Conservation (phyloP, 345 rosid species). For the Eucalyptus sideroxylon region DNA sequence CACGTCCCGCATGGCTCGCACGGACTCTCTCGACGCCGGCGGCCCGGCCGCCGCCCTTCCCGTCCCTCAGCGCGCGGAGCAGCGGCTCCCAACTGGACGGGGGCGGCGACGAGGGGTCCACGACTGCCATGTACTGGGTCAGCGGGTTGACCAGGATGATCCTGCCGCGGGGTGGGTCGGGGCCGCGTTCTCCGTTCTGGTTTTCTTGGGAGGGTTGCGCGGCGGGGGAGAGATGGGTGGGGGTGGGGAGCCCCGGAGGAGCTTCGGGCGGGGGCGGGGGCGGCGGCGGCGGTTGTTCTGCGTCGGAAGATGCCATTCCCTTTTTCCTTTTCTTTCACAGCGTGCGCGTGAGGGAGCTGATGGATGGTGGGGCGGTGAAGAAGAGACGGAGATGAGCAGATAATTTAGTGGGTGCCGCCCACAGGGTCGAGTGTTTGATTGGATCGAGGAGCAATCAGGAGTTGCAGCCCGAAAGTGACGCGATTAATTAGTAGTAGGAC, state of each 20-base stretch:
- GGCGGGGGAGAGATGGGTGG: slow-evolving; percentile 12
- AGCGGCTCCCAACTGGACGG: slow-evolving; percentile 20
- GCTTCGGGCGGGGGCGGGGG: slow-evolving; percentile 1
- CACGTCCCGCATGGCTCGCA: slow-evolving; percentile 49
- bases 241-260: neutral
- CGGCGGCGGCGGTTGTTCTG: slow-evolving; percentile 14
- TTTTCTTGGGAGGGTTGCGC: neutral
- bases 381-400: neutral
- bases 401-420: neutral
- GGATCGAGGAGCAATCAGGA: neutral
- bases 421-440: neutral
- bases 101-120: slow-evolving; percentile 18
- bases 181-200: neutral
- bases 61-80: neutral
- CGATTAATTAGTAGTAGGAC: no score
- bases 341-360: neutral
- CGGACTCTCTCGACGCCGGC: slow-evolving; percentile 66
- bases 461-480: neutral
- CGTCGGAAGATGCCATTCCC: neutral
- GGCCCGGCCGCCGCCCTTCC: slow-evolving; percentile 25
- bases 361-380: neutral
- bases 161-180: slow-evolving; percentile 21
- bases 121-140: slow-evolving; percentile 60
- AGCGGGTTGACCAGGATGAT: slow-evolving; percentile 64
- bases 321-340: neutral